Conservation (phyloP, 202 grass and related monocot genomes). For the Bolboschoenoplectus hybrid region DNA sequence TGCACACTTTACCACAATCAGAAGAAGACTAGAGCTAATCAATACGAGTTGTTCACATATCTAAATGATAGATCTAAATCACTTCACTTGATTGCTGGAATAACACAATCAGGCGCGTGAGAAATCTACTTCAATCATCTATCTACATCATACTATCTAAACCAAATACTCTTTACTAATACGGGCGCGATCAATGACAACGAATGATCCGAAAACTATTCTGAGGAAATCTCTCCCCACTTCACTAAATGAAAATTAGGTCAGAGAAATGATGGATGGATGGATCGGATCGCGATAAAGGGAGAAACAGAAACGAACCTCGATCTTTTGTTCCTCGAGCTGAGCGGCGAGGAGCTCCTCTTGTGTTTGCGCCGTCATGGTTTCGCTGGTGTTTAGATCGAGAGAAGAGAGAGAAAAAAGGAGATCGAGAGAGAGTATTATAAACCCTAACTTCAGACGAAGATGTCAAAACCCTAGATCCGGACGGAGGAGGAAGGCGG, state of each 20-base stretch:
- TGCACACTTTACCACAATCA: neutral
- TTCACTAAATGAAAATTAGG: neutral
- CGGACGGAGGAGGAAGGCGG: slow-evolving; percentile 3
- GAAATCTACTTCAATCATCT: neutral
- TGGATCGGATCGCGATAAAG: neutral
- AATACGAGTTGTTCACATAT: neutral
- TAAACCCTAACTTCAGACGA: slow-evolving; percentile 21
- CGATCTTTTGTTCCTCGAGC: slow-evolving; percentile 66
- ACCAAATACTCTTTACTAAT: neutral
- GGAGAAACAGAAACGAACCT: slow-evolving; percentile 40
- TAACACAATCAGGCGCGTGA: neutral
- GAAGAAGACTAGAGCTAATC: neutral
- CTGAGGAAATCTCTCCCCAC: neutral
- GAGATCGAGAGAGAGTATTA: neutral
- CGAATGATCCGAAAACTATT: neutral
- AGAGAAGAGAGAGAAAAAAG: neutral
- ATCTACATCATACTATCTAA: neutral
- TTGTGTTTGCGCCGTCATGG: slow-evolving; percentile 62
- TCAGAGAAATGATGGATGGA: neutral
- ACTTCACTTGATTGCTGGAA: neutral
- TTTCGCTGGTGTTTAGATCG: slow-evolving; percentile 18
- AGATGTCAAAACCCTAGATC: slow-evolving; percentile 45
- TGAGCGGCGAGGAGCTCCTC: slow-evolving; percentile 63
- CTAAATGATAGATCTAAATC: neutral
- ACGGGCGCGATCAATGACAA: neutral